Percentiles rank a stretch among this genome's conserved stretches.
Conservation (phyloP, 2,329 filamentous ascomycete species). For the Ophiostoma fasciatum region DNA sequence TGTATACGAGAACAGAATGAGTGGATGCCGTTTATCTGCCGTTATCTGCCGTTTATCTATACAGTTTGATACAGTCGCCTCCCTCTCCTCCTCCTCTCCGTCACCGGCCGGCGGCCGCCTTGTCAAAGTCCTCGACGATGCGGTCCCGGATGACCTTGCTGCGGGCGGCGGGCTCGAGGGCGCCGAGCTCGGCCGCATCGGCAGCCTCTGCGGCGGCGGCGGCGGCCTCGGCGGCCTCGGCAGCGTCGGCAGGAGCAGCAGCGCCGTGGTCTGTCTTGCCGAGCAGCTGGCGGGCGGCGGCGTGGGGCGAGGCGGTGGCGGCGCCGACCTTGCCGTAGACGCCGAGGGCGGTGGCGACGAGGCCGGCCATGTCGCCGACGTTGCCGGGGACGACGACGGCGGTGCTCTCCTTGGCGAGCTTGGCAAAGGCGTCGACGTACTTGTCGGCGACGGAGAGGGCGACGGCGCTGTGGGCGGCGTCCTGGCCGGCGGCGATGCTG, state of each 20-base stretch:
- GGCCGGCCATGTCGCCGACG: constrained; percentile 85
- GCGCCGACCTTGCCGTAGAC: constrained; percentile 90
- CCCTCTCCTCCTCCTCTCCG: no score
- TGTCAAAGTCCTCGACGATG: constrained; percentile 18
- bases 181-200: constrained; percentile 8
- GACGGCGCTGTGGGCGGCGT: constrained; percentile 67
- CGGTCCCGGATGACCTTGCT: constrained; percentile 13
- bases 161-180: neutral
- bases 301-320: constrained; percentile 56
- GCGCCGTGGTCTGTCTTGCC: constrained; percentile 19
- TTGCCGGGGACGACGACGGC: constrained; percentile 93
- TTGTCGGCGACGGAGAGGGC: constrained; percentile 88
- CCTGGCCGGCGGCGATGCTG: constrained; percentile 57
- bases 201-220: constrained; percentile 12
- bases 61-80: no score
- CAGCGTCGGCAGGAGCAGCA: constrained; percentile 7
- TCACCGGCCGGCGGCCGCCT: constrained; percentile 11
- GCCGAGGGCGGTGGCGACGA: constrained; percentile 92
- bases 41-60: no score
- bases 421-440: constrained; percentile 84
- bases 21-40: no score
- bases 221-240: neutral
- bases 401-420: constrained; percentile 88
- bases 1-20: no score
- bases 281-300: constrained; percentile 40